phyloP scores from a whole-genome alignment of 805 yeast species.

The Cephaloascus albidus region DNA sequence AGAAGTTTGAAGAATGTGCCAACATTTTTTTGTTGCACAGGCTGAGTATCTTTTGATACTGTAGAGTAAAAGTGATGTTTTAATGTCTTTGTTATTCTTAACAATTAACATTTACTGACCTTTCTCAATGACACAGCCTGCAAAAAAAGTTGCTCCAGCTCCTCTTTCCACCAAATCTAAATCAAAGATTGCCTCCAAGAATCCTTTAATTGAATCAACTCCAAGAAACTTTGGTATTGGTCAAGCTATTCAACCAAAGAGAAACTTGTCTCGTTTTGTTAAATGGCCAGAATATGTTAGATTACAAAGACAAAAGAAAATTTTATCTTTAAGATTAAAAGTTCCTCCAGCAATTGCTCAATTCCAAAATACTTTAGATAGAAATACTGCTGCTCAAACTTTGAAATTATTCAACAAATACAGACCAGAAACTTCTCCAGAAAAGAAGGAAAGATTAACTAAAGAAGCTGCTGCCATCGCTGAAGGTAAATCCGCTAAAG shows the following conservation, averaged over 20 bases:
- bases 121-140: slow-evolving; percentile 48
- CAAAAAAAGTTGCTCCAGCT: slow-evolving; percentile 95
- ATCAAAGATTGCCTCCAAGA: slow-evolving; percentile 31
- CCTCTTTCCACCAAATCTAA: slow-evolving; percentile 77
- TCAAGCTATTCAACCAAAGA: slow-evolving; percentile 91
- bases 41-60: slow-evolving; percentile 16
- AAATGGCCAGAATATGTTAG: slow-evolving; percentile 99
- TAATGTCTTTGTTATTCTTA: slow-evolving; percentile 7
- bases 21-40: slow-evolving; percentile 13
- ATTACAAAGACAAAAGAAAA: slow-evolving; percentile 98
- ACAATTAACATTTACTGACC: slow-evolving; percentile 10
- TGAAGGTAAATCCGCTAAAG: slow-evolving; percentile 95
- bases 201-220: slow-evolving; percentile 83
- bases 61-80: slow-evolving; percentile 11
- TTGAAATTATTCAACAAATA: slow-evolving; percentile 97
- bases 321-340: slow-evolving; percentile 90
- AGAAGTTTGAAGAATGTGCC: slow-evolving; percentile 4
- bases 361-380: slow-evolving; percentile 93
- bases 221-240: slow-evolving; percentile 97
- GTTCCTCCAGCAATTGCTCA: slow-evolving; percentile 98
- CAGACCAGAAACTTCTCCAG: slow-evolving; percentile 96
- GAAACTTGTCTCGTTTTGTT: slow-evolving; percentile 94
- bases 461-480: slow-evolving; percentile 99
- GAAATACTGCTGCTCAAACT: slow-evolving; percentile 96
- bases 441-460: slow-evolving; percentile 98